Base-by-base conservation (phyloP, 1,284 basidiomycete species). In the Jaminaea rosea region DNA sequence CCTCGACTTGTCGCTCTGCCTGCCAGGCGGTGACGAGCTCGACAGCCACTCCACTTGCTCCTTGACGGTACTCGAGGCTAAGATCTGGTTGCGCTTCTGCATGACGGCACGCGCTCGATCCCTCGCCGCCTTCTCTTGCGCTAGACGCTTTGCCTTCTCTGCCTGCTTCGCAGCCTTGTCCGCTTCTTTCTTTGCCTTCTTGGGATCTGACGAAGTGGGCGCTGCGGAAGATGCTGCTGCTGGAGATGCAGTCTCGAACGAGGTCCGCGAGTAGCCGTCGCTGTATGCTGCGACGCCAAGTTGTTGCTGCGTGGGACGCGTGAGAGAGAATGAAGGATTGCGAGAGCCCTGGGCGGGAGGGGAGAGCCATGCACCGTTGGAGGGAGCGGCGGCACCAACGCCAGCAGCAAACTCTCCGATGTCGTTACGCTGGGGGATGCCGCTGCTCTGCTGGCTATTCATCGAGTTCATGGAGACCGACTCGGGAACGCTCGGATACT, bases 21-120 rank as follows among this genome's bases (percentile, higher is more conserved):
- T 23, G n/a, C 9, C 42, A 29, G 28, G 17, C 23, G 41, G 37
- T 11, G n/a, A 24, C 37, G 34, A 37, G 15, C 44, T 42, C 15
- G 26, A 26, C 13, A 69, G 58, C 67, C 67, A 69, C 46, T 69
- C 67, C 44, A 69, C 67, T 10, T 66, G 55, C 46, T 69, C 67
- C 47, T 58, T 62, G 53, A 47, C 58, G 34, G 62, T 63, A 28
- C 58, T 57, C 19, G 59, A 54, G 2, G 67, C 63, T 44, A 69
- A 26, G 11, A 69, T 56, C 53, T 69, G 67, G 29, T 67, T 62
- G 28, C 89, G 86, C 78, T 96, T 96, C 72, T 85, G 83, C 83
- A 97, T 86, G 74, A 97, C 93, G 32, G 90, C 91, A 47, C 93
- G 82, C 5, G 93, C 89, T 66, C 93, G 85, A 65, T 97, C 92